Evolutionary conservation across 768 basidiomycete genomes (phyloP), one percentile per base, ranked within the genome.

Genomic region (Scleroderma citrinum): DNA sequence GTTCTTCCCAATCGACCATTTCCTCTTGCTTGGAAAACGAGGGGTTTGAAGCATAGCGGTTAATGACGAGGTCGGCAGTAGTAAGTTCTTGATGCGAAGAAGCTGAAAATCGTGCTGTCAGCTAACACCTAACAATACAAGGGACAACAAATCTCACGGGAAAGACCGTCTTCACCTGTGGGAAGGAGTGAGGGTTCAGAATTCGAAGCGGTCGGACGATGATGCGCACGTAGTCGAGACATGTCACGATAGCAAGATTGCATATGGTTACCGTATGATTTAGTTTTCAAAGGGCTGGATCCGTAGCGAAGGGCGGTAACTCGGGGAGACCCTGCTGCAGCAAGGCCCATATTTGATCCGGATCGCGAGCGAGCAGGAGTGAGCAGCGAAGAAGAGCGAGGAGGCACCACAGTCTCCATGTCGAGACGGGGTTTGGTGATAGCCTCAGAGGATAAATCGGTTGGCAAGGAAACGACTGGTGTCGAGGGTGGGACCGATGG

Each of bases 111-210:
- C 2, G n/a, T 5, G 12, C 5, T 3, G n/a, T 35, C 5, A 35
- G 34, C 34, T 12, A n/a, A 35, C 5, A 12, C n/a, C 34, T 13
- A 12, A 13, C 12, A 13, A n/a, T 13, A 35, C 34, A 35, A 14
- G 12, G 8, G 8, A 29, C 34, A n/a, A 13, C n/a, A 44, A 49
- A 38, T 66, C 77, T 73, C 64, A 82, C 82, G 65, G 36, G 68
- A 56, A 55, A 71, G 76, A 12, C 62, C 59, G 32, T 80, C 82
- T 49, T 81, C 78, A 32, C 70, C 70, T 26, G 59, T 44, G 20
- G 82, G 74, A 44, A 90, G 63, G 39, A 91, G 72, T 5, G 87
- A 89, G n/a, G 88, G 88, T 65, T 91, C 88, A 43, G 88, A 91
- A 51, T 76, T 85, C 42, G 85, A 89, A 41, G 87, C 86, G 5